A percentile compares a stretch with the other conserved stretches of the same genome.
Evolutionary conservation across 306 rosid species (phyloP).

Genomic region (Dryas alaskensis): DNA sequence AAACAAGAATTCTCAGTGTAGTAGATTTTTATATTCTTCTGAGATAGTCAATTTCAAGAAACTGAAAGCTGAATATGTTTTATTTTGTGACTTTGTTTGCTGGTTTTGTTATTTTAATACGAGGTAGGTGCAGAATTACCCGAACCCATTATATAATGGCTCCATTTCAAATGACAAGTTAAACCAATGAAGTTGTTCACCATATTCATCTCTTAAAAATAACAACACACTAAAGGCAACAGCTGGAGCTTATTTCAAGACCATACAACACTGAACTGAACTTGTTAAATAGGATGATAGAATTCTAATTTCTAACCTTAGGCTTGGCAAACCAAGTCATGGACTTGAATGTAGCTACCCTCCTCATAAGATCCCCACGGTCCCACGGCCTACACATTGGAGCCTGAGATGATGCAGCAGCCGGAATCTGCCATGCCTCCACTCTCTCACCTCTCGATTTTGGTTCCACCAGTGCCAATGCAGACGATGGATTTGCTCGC

Average conservation of each 20-base stretch:
- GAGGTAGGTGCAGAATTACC: not conserved
- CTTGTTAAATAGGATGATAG: not conserved
- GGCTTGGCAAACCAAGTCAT: conserved; percentile 98
- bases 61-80: no score
- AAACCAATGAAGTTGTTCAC: not conserved
- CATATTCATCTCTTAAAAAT: not conserved
- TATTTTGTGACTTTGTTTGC: no score
- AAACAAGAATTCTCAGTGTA: no score
- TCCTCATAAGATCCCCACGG: conserved; percentile 75
- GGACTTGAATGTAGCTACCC: conserved; percentile 86
- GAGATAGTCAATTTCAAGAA: no score
- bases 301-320: conserved; percentile 47
- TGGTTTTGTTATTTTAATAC: no score
- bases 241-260: not conserved
- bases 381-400: conserved; percentile 87
- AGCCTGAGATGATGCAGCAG: conserved; percentile 27
- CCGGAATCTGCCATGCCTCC: conserved; percentile 39
- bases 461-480: conserved; percentile 44
- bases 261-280: not conserved
- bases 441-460: conserved; percentile 40
- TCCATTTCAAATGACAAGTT: not conserved
- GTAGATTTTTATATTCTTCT: no score
- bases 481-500: conserved; percentile 51
- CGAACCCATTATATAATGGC: not conserved
- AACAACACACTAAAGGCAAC: not conserved